Evolutionary conservation across 305 asterid species (phyloP), one percentile per base, ranked within the genome.

Genomic region (Ajuga reptans): DNA sequence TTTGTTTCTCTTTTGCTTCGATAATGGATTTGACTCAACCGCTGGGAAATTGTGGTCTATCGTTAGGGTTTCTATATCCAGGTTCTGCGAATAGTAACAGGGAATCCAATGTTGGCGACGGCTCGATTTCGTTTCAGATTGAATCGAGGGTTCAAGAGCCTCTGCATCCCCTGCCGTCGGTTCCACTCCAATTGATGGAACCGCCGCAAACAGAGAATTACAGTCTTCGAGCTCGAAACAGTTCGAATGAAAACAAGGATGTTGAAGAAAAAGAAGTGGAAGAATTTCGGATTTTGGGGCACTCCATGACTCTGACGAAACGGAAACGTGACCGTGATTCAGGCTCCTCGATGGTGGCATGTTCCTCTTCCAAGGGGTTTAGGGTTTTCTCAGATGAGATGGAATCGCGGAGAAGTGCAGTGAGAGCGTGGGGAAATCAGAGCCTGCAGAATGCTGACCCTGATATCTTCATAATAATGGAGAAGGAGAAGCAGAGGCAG

Each of bases 401-500:
- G 9, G 95, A 81, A 49, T 69, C 82, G 0, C 82, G 95, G 1
- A 75, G 77, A 57, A 77, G 54, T 47, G 76, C 78, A 1, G 90
- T 89, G 33, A 77, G 79, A 78, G 84, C 82, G 10, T 90, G 97
- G 97, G 97, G 96, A 15, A 88, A 90, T 72, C 90, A 87, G 80
- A 64, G 81, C 46, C 43, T 90, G 36, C 72, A 73, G 41, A 68
- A 37, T 41, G 89, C 93, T 4, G 97, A 90, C 37, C 95, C 95
- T 0, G 88, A 85, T 64, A 27, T 90, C 34, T 87, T 74, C 72
- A 75, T 73, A 60, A 82, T 90, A 1, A 84, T 90, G 86, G 97
- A 88, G 75, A 85, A 88, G 78, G 97, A 90, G 84, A 90, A 87
- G 80, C 81, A 79, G 64, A 84, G 97, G 72, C 97, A 90, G 79